A percentile compares a stretch with the other conserved stretches of the same genome.
These are phyloP conservation scores for Comarum palustre DNA, from an alignment of 306 rosid genomes.

Conservation along the genomic window DNA sequence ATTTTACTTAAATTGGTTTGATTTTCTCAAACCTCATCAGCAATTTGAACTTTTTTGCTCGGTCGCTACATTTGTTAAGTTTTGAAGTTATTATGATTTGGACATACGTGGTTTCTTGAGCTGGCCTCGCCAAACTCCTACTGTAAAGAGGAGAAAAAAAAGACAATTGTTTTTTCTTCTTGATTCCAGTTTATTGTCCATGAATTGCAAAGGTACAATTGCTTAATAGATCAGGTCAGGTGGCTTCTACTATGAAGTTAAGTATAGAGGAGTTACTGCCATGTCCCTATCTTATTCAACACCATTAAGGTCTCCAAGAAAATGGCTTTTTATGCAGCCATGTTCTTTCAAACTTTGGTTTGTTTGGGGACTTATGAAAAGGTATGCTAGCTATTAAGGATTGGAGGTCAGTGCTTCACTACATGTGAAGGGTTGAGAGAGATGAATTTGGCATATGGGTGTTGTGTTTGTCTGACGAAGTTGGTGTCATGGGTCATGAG, in stretches of 20 bases:
- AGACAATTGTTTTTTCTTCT: neutral
- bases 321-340: constrained; percentile 76
- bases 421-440: constrained; percentile 9
- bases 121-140: constrained; percentile 69
- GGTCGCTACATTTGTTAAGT: neutral
- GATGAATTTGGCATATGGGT: constrained; percentile 70
- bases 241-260: constrained; percentile 60
- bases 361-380: constrained; percentile 71
- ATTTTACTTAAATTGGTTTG: neutral
- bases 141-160: constrained; percentile 49
- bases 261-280: constrained; percentile 65
- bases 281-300: constrained; percentile 43
- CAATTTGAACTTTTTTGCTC: neutral
- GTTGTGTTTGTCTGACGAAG: constrained; percentile 81
- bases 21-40: neutral
- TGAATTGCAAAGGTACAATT: constrained; percentile 7
- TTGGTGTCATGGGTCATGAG: constrained; percentile 76
- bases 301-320: constrained; percentile 47
- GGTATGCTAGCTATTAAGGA: constrained; percentile 58
- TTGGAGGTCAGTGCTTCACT: constrained; percentile 60
- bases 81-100: constrained; percentile 8
- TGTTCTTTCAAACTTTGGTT: constrained; percentile 54
- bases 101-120: constrained; percentile 62
- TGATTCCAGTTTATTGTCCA: neutral
- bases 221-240: constrained; percentile 47